Evolutionary conservation across 176 grass and related monocot genomes (phyloP), one percentile per base, ranked within the genome.

Genomic region (Lolium rigidum): DNA sequence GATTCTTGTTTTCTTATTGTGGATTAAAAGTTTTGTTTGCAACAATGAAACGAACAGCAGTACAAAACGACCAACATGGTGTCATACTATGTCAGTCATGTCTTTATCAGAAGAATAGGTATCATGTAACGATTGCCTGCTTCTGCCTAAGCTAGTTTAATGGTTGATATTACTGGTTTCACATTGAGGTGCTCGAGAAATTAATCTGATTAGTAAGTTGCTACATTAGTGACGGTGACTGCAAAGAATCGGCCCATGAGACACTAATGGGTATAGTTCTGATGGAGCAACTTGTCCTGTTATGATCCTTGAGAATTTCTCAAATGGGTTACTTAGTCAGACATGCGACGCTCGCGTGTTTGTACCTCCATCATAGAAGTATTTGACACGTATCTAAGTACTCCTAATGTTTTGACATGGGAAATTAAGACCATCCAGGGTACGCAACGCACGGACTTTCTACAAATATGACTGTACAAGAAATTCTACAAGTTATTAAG

Each of bases 231-330:
- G 62, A 65, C 24, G 12, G 25, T 65, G 25, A 65, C 62, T 0
- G 13, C 4, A 7, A 65, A 65, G 25, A 65, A 65, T 65, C 62
- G 12, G 5, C 5, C 12, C 14, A 6, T 6, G 12, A 9, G 11
- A 16, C 5, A 65, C 62, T 15, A 7, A 31, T 35, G 62, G 61
- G 24, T 10, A 43, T 14, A 31, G 46, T 24, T 2, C 17, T 1
- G 67, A 43, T 21, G 16, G 35, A 84, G 76, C 66, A 72, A 84
- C 55, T 73, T 84, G 81, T 20, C 66, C 20, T 28, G n/a, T 8
- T 84, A 47, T 46, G 46, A 79, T 54, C 73, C 18, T 44, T 4
- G 15, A 72, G 84, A 31, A 0, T 26, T 55, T 63, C 55, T 51
- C n/a, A 43, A 43, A 7, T 43, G 26, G 26, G 1, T 28, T 28